Evolutionary conservation across 2,329 filamentous ascomycete genomes (phyloP).

Genomic region (Trichoderma atrobrunneum): DNA sequence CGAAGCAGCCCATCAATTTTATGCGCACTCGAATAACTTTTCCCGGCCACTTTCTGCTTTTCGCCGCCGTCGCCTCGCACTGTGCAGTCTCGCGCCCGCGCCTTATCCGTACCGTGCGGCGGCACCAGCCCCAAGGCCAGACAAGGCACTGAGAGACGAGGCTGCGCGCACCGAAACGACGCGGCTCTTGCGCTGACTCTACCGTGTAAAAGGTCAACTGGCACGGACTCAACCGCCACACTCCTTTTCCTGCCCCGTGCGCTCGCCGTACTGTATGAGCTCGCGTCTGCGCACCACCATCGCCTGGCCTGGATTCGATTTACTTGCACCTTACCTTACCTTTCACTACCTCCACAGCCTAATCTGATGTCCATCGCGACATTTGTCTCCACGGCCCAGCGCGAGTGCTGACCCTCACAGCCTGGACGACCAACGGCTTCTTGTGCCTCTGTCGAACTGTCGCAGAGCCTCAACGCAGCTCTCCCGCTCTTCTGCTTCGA

Average conservation of each 20-base stretch:
- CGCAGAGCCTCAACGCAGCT: neutral
- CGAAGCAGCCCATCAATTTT: constrained; percentile 12
- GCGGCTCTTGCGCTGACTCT: neutral
- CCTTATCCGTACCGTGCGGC: constrained; percentile 17
- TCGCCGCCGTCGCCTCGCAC: constrained; percentile 16
- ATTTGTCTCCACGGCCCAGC: constrained; percentile 27
- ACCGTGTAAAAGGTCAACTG: constrained; percentile 7
- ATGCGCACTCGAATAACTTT: constrained; percentile 17
- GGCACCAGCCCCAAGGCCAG: neutral
- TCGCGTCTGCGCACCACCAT: constrained; percentile 16
- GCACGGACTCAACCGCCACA: constrained; percentile 1
- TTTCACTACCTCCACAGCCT: constrained; percentile 23
- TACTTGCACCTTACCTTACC: constrained; percentile 19
- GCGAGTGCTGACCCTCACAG: constrained; percentile 24
- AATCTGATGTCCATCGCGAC: constrained; percentile 27
- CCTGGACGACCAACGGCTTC: constrained; percentile 21
- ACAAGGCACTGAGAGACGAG: neutral
- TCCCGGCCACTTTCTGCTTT: constrained; percentile 4
- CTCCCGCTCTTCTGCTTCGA: neutral
- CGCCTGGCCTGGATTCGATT: constrained; percentile 16
- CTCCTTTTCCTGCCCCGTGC: constrained; percentile 16
- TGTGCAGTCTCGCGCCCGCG: constrained; percentile 12
- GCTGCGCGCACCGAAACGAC: neutral
- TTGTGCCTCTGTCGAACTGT: constrained; percentile 9
- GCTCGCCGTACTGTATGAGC: constrained; percentile 21